Evolutionary conservation across 345 rosid genomes (phyloP).

Genomic region (Gossypium rotundifolium): DNA sequence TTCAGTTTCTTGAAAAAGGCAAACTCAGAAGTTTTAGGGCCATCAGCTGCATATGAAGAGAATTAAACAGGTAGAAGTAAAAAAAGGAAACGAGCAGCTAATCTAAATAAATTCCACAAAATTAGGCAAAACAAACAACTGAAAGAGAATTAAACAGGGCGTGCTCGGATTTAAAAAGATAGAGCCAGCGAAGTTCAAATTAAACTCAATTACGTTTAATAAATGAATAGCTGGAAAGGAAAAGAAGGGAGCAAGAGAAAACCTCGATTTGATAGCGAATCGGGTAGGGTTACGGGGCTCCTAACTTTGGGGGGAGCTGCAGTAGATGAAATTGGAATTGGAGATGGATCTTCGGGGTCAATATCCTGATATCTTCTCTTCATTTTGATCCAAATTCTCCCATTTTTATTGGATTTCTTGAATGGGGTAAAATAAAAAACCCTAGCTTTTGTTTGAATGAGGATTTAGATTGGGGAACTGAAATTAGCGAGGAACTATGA

Average conservation of each 20-base stretch:
- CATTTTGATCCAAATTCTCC: not conserved
- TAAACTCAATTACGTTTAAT: not conserved
- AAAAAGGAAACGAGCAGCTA: not conserved
- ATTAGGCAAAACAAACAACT: not conserved
- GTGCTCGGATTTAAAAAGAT: not conserved
- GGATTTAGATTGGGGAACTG: not conserved
- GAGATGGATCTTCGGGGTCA: not conserved
- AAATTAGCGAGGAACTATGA: not conserved
- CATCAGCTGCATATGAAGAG: conserved; percentile 33
- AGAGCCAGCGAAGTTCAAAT: not conserved
- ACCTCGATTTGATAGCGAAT: not conserved
- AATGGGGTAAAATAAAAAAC: not conserved
- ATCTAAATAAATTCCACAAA: not conserved
- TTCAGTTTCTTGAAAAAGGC: conserved; percentile 70
- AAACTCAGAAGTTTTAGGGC: conserved; percentile 69
- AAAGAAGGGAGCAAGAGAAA: not conserved
- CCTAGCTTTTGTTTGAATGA: not conserved
- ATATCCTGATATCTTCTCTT: not conserved
- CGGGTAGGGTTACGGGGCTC: not conserved
- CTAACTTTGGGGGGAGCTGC: not conserved
- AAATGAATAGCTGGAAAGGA: not conserved
- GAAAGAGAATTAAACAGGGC: not conserved
- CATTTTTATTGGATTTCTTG: not conserved
- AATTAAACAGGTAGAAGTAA: not conserved
- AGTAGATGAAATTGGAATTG: not conserved